phyloP scores from a whole-genome alignment of 2,329 filamentous ascomycete genomes.

The Colletotrichum sp. region DNA sequence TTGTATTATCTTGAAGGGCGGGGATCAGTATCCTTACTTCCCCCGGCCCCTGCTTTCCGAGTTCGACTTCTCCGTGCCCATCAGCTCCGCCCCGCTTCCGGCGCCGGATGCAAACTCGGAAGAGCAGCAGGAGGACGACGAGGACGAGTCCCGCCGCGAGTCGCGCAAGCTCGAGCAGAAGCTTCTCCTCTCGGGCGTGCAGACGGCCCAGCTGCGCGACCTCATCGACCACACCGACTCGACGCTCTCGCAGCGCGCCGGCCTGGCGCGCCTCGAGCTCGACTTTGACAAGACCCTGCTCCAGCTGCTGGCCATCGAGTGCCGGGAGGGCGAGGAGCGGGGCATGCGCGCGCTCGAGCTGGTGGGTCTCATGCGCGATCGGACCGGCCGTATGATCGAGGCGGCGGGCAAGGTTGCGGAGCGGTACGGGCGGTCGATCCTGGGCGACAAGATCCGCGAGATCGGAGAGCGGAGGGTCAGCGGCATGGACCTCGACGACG shows the following conservation, averaged over 20 bases:
- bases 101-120: slow-evolving; percentile 39
- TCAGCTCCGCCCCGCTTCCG: slow-evolving; percentile 57
- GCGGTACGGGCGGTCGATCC: slow-evolving; percentile 78
- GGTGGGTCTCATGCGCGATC: slow-evolving; percentile 83
- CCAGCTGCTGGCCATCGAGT: slow-evolving; percentile 88
- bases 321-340: slow-evolving; percentile 87
- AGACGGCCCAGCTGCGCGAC: slow-evolving; percentile 78
- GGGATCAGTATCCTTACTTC: slow-evolving; percentile 91
- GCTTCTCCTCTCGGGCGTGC: slow-evolving; percentile 76
- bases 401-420: slow-evolving; percentile 89
- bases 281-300: slow-evolving; percentile 90
- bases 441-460: slow-evolving; percentile 91
- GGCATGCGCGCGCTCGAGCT: slow-evolving; percentile 96
- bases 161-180: slow-evolving; percentile 76
- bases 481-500: slow-evolving; percentile 61
- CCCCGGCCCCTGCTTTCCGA: slow-evolving; percentile 88
- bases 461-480: slow-evolving; percentile 74
- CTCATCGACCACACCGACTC: slow-evolving; percentile 72
- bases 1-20: slow-evolving; percentile 98
- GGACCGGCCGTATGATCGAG: slow-evolving; percentile 87
- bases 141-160: slow-evolving; percentile 44
- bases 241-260: slow-evolving; percentile 67
- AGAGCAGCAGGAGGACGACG: slow-evolving; percentile 35
- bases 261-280: slow-evolving; percentile 75
- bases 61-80: slow-evolving; percentile 88